Conservation (phyloP, 2,329 filamentous ascomycete genomes). For the Didymosphaeria variabile region DNA sequence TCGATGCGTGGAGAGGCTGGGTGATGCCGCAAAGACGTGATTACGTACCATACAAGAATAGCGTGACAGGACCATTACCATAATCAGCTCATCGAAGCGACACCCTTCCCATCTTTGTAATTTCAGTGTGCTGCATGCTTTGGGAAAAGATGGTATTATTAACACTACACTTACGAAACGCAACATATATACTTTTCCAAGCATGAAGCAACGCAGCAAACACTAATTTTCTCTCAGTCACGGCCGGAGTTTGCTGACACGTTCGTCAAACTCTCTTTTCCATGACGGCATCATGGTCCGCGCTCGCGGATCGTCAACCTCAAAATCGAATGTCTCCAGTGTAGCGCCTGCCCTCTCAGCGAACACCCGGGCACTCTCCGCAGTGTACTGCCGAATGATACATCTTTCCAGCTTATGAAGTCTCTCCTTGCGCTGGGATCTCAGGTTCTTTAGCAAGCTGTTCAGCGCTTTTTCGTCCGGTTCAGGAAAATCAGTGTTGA, state of each 20-base stretch:
- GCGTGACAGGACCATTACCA: too few relatives aligned
- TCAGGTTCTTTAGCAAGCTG: constrained; percentile 43
- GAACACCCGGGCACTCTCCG: constrained; percentile 26
- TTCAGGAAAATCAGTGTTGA: constrained; percentile 41
- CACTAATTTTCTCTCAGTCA: not conserved
- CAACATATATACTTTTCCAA: not conserved
- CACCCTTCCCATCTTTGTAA: too few relatives aligned
- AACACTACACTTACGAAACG: not conserved
- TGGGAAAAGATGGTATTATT: too few relatives aligned
- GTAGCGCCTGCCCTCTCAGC: constrained; percentile 26
- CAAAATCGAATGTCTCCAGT: constrained; percentile 36
- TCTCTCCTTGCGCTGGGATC: constrained; percentile 29
- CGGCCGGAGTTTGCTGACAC: constrained; percentile 16
- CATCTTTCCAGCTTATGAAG: constrained; percentile 28
- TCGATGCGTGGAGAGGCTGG: too few relatives aligned
- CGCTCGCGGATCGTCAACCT: constrained; percentile 19
- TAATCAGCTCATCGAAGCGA: too few relatives aligned
- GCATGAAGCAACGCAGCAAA: not conserved
- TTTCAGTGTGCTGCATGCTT: too few relatives aligned
- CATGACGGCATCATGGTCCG: constrained; percentile 44
- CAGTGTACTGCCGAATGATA: constrained; percentile 39
- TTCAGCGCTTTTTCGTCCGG: constrained; percentile 32
- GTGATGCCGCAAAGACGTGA: too few relatives aligned
- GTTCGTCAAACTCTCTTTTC: constrained; percentile 41
- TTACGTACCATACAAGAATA: too few relatives aligned